Evolutionary conservation across 1,284 basidiomycete species (phyloP).

Genomic region (Malassezia slooffiae): DNA sequence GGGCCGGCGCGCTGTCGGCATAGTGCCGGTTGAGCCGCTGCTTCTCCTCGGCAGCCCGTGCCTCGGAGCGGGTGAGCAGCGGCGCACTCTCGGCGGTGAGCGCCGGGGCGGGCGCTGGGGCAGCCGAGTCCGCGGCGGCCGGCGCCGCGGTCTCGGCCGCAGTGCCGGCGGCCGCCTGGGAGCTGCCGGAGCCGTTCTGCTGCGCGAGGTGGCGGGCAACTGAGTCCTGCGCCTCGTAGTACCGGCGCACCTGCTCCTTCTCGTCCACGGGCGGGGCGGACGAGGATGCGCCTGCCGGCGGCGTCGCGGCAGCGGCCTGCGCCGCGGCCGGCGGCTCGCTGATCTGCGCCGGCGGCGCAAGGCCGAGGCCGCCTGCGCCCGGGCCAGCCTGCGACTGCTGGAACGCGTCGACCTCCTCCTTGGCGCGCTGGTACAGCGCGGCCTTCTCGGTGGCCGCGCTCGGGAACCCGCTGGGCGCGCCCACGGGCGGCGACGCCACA

Average conservation of each 20-base stretch:
- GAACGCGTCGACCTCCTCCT: conserved; percentile 26
- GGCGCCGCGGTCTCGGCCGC: background rate
- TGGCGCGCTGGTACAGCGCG: conserved; percentile 29
- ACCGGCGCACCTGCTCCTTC: background rate
- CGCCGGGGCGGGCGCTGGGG: too few relatives aligned
- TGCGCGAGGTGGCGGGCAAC: background rate
- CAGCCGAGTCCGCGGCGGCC: background rate
- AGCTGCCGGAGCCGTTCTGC: background rate
- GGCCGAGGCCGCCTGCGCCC: too few relatives aligned
- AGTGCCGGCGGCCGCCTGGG: background rate
- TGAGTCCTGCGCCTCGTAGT: conserved; percentile 1
- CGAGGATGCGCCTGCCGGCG: background rate
- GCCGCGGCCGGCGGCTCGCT: background rate
- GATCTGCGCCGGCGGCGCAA: too few relatives aligned
- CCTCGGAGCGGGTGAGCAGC: conserved; percentile 10
- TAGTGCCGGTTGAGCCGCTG: conserved; percentile 6
- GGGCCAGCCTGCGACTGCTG: background rate
- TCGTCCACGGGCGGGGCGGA: too few relatives aligned
- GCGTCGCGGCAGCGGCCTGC: background rate
- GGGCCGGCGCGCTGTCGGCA: background rate
- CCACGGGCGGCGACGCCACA: background rate
- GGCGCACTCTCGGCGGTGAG: too few relatives aligned
- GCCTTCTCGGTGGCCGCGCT: conserved; percentile 30
- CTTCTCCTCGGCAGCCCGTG: conserved; percentile 13
- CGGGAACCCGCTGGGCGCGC: background rate